phyloP scores from a whole-genome alignment of 2,329 filamentous ascomycete genomes.

The Aspergillus novoparasiticus region DNA sequence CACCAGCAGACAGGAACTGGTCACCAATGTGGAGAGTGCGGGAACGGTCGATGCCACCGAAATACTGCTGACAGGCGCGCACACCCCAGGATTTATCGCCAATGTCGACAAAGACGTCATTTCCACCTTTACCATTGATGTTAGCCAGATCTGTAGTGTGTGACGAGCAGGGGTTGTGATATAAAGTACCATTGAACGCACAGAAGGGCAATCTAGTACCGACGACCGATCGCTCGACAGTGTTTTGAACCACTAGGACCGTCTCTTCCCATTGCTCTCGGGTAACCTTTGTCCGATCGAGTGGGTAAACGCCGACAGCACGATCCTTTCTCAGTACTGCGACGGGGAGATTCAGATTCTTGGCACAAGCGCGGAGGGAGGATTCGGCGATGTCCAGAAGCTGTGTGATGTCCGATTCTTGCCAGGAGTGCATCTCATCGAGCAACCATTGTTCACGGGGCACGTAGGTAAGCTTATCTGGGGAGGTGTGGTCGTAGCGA shows the following conservation, averaged over 20 bases:
- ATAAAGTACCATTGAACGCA: slow-evolving; percentile 75
- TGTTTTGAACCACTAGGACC: slow-evolving; percentile 90
- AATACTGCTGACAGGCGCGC: slow-evolving; percentile 86
- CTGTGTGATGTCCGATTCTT: slow-evolving; percentile 69
- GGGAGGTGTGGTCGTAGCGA: slow-evolving; percentile 67
- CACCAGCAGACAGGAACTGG: slow-evolving; percentile 91
- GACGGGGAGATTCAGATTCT: slow-evolving; percentile 77
- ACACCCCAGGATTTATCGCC: slow-evolving; percentile 98
- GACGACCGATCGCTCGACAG: slow-evolving; percentile 76
- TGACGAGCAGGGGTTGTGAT: too few species aligned
- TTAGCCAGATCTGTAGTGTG: background rate
- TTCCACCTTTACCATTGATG: slow-evolving; percentile 60
- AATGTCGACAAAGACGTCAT: slow-evolving; percentile 98
- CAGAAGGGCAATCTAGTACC: slow-evolving; percentile 80
- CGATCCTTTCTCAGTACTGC: slow-evolving; percentile 84
- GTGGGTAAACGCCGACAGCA: slow-evolving; percentile 75
- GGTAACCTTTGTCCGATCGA: slow-evolving; percentile 67
- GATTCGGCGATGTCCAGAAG: slow-evolving; percentile 89
- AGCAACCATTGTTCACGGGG: slow-evolving; percentile 61
- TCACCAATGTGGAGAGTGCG: slow-evolving; percentile 92
- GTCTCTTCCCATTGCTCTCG: slow-evolving; percentile 94
- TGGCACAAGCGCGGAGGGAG: slow-evolving; percentile 78
- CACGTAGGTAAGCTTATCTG: slow-evolving; percentile 69
- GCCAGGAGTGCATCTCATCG: slow-evolving; percentile 55
- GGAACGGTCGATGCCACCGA: slow-evolving; percentile 72